These are phyloP conservation scores for Epithemia pelagica DNA, from an alignment of 108 stramenopile genomes.

Conservation along the genomic window DNA sequence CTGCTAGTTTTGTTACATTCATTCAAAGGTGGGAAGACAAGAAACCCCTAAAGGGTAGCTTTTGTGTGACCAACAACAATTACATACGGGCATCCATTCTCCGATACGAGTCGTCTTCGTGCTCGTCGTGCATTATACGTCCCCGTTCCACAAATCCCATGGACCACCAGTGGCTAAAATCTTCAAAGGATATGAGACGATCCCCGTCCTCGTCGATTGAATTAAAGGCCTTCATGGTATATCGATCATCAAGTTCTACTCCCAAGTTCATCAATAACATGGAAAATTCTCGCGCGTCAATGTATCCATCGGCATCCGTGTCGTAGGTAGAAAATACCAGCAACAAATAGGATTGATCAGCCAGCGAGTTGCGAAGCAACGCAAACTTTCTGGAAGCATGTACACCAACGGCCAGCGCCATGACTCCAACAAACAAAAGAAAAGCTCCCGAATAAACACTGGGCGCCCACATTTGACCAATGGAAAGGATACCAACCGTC, in stretches of 20 bases:
- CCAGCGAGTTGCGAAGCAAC: constrained; percentile 26
- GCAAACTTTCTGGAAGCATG: constrained; percentile 30
- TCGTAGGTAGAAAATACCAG: constrained; percentile 30
- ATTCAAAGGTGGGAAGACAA: too few relatives aligned
- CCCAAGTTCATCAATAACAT: constrained; percentile 32
- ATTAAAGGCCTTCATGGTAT: constrained; percentile 36
- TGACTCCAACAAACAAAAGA: constrained; percentile 24
- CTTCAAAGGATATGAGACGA: constrained; percentile 27
- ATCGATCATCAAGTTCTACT: constrained; percentile 42
- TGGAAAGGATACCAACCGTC: constrained; percentile 30
- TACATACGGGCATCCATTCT: constrained; percentile 6
- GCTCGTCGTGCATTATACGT: neutral
- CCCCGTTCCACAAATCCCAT: constrained; percentile 13
- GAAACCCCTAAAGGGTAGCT: too few relatives aligned
- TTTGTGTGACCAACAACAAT: neutral
- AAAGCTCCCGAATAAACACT: constrained; percentile 19
- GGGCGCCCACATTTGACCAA: constrained; percentile 21
- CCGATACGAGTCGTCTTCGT: constrained; percentile 8
- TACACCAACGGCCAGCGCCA: constrained; percentile 28
- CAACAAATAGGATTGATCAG: constrained; percentile 38
- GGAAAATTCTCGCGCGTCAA: constrained; percentile 34
- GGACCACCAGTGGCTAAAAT: constrained; percentile 46
- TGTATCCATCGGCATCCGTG: constrained; percentile 28
- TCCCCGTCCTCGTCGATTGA: constrained; percentile 28
- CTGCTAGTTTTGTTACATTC: too few relatives aligned